A percentile compares a stretch with the other conserved stretches of the same genome.
phyloP scores from a whole-genome alignment of 164 flowering plant species.

The Saururus chinensis region DNA sequence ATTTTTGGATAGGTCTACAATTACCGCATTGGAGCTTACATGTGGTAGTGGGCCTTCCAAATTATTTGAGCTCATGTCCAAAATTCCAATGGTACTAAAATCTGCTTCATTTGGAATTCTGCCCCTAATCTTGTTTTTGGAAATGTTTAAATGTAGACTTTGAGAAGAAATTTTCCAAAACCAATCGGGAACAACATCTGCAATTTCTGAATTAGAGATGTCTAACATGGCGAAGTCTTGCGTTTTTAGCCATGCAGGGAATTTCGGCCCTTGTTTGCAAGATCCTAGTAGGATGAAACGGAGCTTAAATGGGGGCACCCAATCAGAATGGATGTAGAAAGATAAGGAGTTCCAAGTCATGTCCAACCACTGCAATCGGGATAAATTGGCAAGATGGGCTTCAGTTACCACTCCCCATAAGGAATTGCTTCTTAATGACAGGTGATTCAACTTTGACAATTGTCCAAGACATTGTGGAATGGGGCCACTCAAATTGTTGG shows the following conservation, averaged over 20 bases:
- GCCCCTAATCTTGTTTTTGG: neutral
- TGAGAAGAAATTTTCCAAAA: neutral
- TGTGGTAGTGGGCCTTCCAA: neutral
- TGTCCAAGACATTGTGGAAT: neutral
- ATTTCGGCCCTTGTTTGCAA: neutral
- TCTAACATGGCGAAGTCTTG: neutral
- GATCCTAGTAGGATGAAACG: neutral
- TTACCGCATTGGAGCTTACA: neutral
- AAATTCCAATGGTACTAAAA: too few species aligned
- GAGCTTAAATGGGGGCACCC: slow-evolving; percentile 3
- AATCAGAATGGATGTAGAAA: neutral
- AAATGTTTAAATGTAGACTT: neutral
- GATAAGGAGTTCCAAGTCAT: neutral
- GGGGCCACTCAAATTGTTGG: too few species aligned
- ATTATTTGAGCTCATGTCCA: too few species aligned
- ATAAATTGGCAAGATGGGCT: slow-evolving; percentile 1
- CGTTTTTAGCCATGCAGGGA: neutral
- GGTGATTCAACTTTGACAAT: neutral
- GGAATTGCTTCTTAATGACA: neutral
- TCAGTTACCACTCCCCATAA: neutral
- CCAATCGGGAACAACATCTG: neutral
- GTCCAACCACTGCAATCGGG: neutral
- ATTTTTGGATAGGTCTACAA: too few species aligned
- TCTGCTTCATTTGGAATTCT: neutral
- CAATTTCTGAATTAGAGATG: neutral